A percentile compares a stretch with the other conserved stretches of the same genome.
These are phyloP conservation scores for Coriaria nepalensis DNA, from an alignment of 306 rosid genomes.

Conservation along the genomic window DNA sequence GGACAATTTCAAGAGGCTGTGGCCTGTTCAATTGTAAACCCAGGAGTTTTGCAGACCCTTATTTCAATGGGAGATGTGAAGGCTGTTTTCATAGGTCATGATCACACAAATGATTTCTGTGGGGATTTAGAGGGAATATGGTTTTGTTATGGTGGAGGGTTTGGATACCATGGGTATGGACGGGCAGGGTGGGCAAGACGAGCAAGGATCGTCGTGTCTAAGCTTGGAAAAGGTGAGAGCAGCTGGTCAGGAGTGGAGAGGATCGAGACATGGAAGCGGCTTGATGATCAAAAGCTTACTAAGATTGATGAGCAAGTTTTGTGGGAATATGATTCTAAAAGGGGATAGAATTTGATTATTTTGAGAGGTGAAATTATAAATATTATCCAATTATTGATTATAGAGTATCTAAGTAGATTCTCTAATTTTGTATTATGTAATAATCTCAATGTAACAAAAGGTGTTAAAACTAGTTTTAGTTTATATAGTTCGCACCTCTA, in stretches of 20 bases:
- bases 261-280: slow-evolving; percentile 83
- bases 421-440: no score
- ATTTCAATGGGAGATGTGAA: slow-evolving; percentile 69
- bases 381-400: no score
- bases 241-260: slow-evolving; percentile 53
- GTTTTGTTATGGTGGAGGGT: slow-evolving; percentile 97
- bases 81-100: slow-evolving; percentile 90
- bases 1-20: slow-evolving; percentile 72
- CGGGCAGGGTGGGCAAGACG: slow-evolving; percentile 72
- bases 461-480: no score
- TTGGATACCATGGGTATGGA: slow-evolving; percentile 89
- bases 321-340: slow-evolving; percentile 27
- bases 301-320: slow-evolving; percentile 68
- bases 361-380: no score
- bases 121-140: slow-evolving; percentile 69
- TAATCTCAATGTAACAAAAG: no score
- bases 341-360: no score
- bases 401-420: no score
- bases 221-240: slow-evolving; percentile 43
- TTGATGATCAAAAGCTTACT: slow-evolving; percentile 59
- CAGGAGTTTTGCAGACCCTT: slow-evolving; percentile 56
- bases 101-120: slow-evolving; percentile 77
- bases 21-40: slow-evolving; percentile 63
- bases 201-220: slow-evolving; percentile 57
- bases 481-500: no score